Evolutionary conservation across 2,329 filamentous ascomycete species (phyloP), one percentile per base, ranked within the genome.

Genomic region (Aspergillus sergii): DNA sequence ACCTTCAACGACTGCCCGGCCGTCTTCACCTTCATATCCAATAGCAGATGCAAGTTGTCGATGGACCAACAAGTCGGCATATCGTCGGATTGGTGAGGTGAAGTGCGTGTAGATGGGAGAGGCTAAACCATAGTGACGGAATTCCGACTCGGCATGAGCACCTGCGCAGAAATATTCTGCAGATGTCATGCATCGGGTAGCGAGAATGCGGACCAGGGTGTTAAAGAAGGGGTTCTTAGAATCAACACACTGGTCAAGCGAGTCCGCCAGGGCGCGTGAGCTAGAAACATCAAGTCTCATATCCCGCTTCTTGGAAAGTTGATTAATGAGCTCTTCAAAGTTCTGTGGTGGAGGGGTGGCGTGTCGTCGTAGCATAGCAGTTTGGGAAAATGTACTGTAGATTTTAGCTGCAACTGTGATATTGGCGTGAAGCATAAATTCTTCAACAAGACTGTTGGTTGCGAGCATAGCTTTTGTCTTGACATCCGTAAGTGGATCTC

Each of bases 401-500:
- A 96, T 96, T 78, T 93, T 94, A 68, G 89, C 86, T 8, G 94
- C 95, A 34, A 99, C 96, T 70, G 91, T 94, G 73, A 93, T 93
- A 81, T 99, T 99, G 83, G 95, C 96, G 76, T 98, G 91, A 74
- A 99, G 84, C 95, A 99, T 99, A 84, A 99, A 98, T 76, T 99
- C 95, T 76, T 99, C 95, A 32, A 99, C 96, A 6, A 99, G 87
- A 26, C 94, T 97, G 82, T 98, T 99, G 59, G 95, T 99, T 73
- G 95, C 94, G 43, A 99, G 88, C 58, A 94, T 88, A 71, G 94
- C 86, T 81, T 99, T 99, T 7, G 94, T 96, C 83, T 98, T 93
- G 70, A 99, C 92, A 72, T 98, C 95, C 11, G 80, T 78, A 60
- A 97, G 90, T 0, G 95, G 94, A 74, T 98, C 95, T 1, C 94